Evolutionary conservation across 768 basidiomycete genomes (phyloP), one percentile per base, ranked within the genome.

Genomic region (Lactifluus pinguis): DNA sequence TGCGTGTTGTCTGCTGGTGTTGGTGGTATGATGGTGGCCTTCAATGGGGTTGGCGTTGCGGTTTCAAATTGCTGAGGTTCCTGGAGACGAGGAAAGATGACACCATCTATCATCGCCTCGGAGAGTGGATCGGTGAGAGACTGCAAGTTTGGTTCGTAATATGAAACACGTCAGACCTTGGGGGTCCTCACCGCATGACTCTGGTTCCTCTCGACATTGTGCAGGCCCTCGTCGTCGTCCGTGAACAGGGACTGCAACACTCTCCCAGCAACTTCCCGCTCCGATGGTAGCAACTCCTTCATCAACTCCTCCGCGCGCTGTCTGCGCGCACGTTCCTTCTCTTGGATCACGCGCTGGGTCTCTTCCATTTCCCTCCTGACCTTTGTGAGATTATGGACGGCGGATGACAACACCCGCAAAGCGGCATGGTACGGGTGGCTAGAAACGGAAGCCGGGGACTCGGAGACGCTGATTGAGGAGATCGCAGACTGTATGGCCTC

Each of bases 401-500:
- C 85, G 1, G 82, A 80, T 0, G 90, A 91, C 17, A 93, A 73
- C 6, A 84, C 77, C 21, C 90, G 83, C 15, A 92, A 67, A 2
- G 85, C 80, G 1, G 83, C 75, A 64, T 88, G 84, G 65, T 87
- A 88, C 1, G 87, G 83, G 66, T 84, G 79, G 30, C 65, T 70
- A 36, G 77, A 67, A 2, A 73, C 66, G 49, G 81, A 76, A 6
- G 79, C 76, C 1, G 80, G 79, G 0, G 81, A 77, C 39, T 81
- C 78, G 4, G 76, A 70, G 13, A 66, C 61, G 56, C 74, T 68
- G 14, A 87, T 71, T 19, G 72, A 73, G 0, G 86, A 79, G 25
- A 91, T 80, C 4, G 82, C 78, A 15, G 77, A 74, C 61, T 86
- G 83, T 47, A 92, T 86, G 2, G 80, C 85, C 52, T 87, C 82